Evolutionary conservation across 2,329 filamentous ascomycete species (phyloP).

Genomic region (Beauveria asiatica): DNA sequence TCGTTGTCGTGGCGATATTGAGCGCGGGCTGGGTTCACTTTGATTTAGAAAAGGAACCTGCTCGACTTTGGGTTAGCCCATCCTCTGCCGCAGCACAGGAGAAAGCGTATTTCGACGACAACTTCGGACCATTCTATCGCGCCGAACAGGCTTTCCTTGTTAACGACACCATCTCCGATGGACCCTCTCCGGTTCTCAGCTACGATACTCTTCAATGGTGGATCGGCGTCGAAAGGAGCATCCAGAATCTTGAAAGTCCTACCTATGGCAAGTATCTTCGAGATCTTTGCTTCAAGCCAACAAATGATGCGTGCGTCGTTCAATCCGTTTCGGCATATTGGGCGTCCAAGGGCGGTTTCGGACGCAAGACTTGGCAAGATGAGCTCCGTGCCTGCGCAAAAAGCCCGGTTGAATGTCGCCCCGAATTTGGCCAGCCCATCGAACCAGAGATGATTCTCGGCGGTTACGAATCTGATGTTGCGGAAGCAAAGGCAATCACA

Average conservation of each 20-base stretch:
- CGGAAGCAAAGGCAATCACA: slow-evolving; percentile 71
- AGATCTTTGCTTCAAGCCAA: slow-evolving; percentile 91
- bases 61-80: slow-evolving; percentile 92
- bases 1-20: slow-evolving; percentile 68
- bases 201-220: slow-evolving; percentile 90
- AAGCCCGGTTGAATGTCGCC: slow-evolving; percentile 76
- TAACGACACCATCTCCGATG: slow-evolving; percentile 63
- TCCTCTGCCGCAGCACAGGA: slow-evolving; percentile 84
- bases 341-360: slow-evolving; percentile 43
- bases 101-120: slow-evolving; percentile 85
- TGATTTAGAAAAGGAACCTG: slow-evolving; percentile 82
- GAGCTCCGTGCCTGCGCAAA: slow-evolving; percentile 65
- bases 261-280: slow-evolving; percentile 61
- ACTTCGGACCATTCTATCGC: slow-evolving; percentile 93
- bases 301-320: slow-evolving; percentile 79
- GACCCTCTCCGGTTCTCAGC: slow-evolving; percentile 68
- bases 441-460: slow-evolving; percentile 80
- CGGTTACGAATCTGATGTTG: slow-evolving; percentile 61
- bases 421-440: slow-evolving; percentile 81
- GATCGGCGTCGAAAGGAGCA: slow-evolving; percentile 77
- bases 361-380: slow-evolving; percentile 55
- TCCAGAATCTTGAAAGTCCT: slow-evolving; percentile 62
- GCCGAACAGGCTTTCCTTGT: slow-evolving; percentile 90
- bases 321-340: slow-evolving; percentile 92
- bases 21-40: slow-evolving; percentile 87